Percentiles rank a stretch among this genome's conserved stretches.
Evolutionary conservation across 1,284 basidiomycete genomes (phyloP).

Genomic region (Rhodotorula sp.): DNA sequence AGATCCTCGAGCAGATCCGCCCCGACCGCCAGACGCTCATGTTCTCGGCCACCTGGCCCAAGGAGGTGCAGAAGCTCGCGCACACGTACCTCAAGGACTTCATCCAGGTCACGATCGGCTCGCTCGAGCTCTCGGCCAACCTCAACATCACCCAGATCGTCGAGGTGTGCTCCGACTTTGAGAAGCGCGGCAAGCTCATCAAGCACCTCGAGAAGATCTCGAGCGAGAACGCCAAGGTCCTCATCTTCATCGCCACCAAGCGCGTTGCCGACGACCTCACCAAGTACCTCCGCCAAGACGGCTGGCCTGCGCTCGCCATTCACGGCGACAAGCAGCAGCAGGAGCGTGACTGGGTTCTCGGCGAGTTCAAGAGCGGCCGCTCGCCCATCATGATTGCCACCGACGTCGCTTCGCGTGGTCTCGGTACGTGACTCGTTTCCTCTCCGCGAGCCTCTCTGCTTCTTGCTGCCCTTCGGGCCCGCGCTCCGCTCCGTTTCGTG

Average conservation of each 20-base stretch:
- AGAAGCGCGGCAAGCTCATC: constrained; percentile 93
- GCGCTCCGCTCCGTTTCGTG: constrained; percentile 3
- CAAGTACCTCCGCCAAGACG: constrained; percentile 93
- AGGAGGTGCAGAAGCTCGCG: constrained; percentile 97
- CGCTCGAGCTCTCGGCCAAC: constrained; percentile 96
- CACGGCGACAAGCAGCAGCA: constrained; percentile 98
- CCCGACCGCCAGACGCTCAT: constrained; percentile 53
- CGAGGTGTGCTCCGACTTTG: constrained; percentile 96
- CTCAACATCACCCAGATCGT: constrained; percentile 96
- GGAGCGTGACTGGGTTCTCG: constrained; percentile 91
- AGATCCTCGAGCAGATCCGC: constrained; percentile 75
- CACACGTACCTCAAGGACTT: constrained; percentile 94
- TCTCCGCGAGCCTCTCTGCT: constrained; percentile 39
- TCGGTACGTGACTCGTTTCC: constrained; percentile 76
- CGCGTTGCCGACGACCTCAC: constrained; percentile 97
- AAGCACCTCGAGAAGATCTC: constrained; percentile 97
- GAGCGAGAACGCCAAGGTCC: constrained; percentile 94
- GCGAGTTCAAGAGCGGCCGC: constrained; percentile 96
- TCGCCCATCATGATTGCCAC: constrained; percentile 85
- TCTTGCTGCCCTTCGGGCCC: background rate
- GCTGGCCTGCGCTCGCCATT: constrained; percentile 97
- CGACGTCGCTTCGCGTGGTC: constrained; percentile 89
- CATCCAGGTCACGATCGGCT: constrained; percentile 99
- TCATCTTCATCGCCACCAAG: constrained; percentile 98
- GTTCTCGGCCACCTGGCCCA: constrained; percentile 99